Evolutionary conservation across 306 rosid species (phyloP).

Genomic region (Gillenia trifoliata): DNA sequence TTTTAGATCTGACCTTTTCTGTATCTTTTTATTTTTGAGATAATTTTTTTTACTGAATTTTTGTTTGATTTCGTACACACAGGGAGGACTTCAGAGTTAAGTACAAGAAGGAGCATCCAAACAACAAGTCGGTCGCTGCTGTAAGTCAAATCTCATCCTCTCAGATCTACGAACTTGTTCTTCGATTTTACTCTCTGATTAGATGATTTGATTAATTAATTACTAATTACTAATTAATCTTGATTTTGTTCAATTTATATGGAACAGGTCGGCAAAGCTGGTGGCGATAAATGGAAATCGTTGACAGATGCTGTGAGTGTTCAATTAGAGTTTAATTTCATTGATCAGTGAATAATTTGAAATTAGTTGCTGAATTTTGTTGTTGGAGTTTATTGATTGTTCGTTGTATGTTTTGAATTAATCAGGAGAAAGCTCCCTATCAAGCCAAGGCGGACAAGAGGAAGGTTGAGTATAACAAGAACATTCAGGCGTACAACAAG

Average conservation of each 20-base stretch:
- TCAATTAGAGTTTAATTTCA: fast-evolving
- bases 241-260: not conserved
- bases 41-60: not conserved
- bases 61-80: not conserved
- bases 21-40: not conserved
- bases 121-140: slow-evolving; percentile 65
- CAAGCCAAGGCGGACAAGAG: slow-evolving; percentile 67
- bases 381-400: not conserved
- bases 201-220: not conserved
- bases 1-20: not conserved
- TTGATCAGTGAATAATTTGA: not conserved
- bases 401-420: too few species aligned
- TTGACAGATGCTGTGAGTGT: slow-evolving; percentile 76
- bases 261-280: slow-evolving; percentile 81
- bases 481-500: slow-evolving; percentile 52
- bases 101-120: slow-evolving; percentile 73
- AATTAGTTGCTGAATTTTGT: not conserved
- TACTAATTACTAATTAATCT: not conserved
- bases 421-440: slow-evolving; percentile 77
- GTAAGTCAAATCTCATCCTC: slow-evolving; percentile 32
- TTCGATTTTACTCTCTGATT: not conserved
- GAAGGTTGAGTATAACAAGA: slow-evolving; percentile 57
- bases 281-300: slow-evolving; percentile 73
- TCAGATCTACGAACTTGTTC: not conserved
- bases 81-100: slow-evolving; percentile 82